Evolutionary conservation across 257 asterid species (phyloP).

Genomic region (Solanum piurae): DNA sequence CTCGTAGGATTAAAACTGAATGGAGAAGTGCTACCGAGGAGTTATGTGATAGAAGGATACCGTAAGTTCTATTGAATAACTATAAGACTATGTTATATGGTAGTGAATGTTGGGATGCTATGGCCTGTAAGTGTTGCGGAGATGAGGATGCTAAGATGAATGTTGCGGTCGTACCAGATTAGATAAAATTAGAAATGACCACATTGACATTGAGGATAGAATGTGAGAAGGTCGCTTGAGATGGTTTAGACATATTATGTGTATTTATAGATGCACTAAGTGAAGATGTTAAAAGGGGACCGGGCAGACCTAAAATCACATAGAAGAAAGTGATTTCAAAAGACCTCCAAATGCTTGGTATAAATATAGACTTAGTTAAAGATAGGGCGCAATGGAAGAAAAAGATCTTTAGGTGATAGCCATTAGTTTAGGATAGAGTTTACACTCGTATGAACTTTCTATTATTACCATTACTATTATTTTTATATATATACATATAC

Average conservation of each 20-base stretch:
- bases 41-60: background rate
- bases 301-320: background rate
- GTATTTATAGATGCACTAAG: background rate
- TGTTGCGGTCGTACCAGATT: background rate
- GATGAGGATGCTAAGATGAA: background rate
- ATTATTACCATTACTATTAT: background rate
- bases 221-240: background rate
- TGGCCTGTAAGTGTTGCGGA: background rate
- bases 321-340: background rate
- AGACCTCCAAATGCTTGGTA: background rate
- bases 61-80: background rate
- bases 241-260: background rate
- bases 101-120: background rate
- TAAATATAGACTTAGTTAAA: background rate
- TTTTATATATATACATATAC: background rate
- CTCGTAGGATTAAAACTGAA: background rate
- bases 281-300: background rate
- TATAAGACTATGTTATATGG: background rate
- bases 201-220: background rate
- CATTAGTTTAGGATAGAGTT: background rate
- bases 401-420: background rate
- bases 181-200: background rate
- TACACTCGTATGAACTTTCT: background rate
- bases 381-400: background rate
- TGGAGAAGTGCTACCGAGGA: background rate